Conservation (phyloP, 1,139 yeast species). For the Fermentozyma sake region DNA sequence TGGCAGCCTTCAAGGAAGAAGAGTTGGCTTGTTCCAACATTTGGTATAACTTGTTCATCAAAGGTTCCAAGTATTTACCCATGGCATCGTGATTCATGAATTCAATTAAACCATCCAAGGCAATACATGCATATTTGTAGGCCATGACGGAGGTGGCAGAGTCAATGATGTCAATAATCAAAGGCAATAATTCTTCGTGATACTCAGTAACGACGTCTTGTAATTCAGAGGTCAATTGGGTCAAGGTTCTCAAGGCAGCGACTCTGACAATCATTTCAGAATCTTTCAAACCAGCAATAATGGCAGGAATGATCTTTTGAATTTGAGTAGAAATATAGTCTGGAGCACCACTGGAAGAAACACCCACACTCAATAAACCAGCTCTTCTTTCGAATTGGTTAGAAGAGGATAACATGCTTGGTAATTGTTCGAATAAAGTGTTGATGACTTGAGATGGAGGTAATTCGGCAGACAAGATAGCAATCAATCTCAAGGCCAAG, state of each 20-base stretch:
- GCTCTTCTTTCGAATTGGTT: constrained; percentile 84
- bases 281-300: constrained; percentile 77
- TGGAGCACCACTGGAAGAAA: constrained; percentile 89
- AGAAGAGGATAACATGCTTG: constrained; percentile 55
- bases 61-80: constrained; percentile 74
- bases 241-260: constrained; percentile 80
- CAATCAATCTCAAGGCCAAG: constrained; percentile 76
- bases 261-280: constrained; percentile 72
- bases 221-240: constrained; percentile 76
- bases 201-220: constrained; percentile 80
- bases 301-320: constrained; percentile 64
- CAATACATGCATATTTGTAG: constrained; percentile 86
- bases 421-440: constrained; percentile 70
- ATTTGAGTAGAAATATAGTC: constrained; percentile 80
- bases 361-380: constrained; percentile 76
- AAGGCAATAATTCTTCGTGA: constrained; percentile 79
- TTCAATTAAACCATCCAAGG: constrained; percentile 88
- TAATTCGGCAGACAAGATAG: constrained; percentile 72
- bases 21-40: constrained; percentile 69
- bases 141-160: constrained; percentile 78
- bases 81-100: constrained; percentile 87
- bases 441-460: constrained; percentile 90
- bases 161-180: constrained; percentile 83
- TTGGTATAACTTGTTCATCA: constrained; percentile 83
- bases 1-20: constrained; percentile 72